Conservation (phyloP, 1,284 basidiomycete genomes). For the Volvariella volvacea region DNA sequence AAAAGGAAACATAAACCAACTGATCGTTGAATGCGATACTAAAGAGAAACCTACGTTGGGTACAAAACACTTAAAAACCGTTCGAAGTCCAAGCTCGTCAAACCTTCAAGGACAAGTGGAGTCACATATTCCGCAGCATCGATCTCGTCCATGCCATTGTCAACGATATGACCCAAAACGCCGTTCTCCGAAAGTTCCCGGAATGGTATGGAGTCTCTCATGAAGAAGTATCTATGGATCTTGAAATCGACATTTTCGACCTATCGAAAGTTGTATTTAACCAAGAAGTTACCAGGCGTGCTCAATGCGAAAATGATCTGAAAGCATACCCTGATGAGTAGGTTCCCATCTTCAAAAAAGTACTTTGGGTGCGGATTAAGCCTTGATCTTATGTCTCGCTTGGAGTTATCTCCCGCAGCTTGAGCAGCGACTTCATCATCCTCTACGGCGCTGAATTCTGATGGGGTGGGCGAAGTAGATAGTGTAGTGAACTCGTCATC, state of each 20-base stretch:
- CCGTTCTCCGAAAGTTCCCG: conserved; percentile 10
- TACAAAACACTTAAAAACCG: conserved; percentile 25
- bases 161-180: conserved; percentile 3
- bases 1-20: background rate
- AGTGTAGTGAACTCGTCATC: too few species aligned
- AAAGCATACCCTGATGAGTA: conserved; percentile 14
- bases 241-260: conserved; percentile 16
- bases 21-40: background rate
- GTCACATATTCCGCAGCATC: conserved; percentile 8
- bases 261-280: conserved; percentile 9
- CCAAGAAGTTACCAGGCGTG: background rate
- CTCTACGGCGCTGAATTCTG: too few species aligned
- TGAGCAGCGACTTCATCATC: too few species aligned
- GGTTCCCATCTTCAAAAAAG: conserved; percentile 15
- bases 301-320: background rate
- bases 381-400: too few species aligned
- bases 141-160: background rate
- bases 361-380: conserved; percentile 10
- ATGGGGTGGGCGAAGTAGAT: too few species aligned
- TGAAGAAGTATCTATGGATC: conserved; percentile 22
- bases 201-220: conserved; percentile 24
- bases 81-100: conserved; percentile 20
- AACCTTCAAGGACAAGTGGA: conserved; percentile 13
- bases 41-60: conserved; percentile 21
- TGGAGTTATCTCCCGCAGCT: too few species aligned